phyloP scores from a whole-genome alignment of 2,329 filamentous ascomycete species.

The Cryphonectria japonica region DNA sequence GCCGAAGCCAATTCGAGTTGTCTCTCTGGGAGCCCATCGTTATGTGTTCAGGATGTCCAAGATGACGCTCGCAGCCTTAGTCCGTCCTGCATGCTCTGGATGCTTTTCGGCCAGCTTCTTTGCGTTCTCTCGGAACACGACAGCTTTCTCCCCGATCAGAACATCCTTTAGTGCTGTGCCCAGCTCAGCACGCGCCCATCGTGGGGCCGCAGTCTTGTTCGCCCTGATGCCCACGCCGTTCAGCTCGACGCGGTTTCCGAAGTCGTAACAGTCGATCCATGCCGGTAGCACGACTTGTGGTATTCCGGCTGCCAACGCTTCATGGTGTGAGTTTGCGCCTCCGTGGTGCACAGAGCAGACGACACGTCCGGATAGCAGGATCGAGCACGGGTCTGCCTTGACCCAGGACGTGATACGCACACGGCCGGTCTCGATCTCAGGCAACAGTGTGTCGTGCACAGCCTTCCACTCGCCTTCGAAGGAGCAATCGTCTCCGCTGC shows the following conservation, averaged over 20 bases:
- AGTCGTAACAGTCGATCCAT: slow-evolving; percentile 54
- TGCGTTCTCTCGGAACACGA: slow-evolving; percentile 22
- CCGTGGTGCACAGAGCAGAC: slow-evolving; percentile 46
- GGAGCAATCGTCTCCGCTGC: not conserved
- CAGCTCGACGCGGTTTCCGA: slow-evolving; percentile 47
- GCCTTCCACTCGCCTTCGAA: slow-evolving; percentile 16
- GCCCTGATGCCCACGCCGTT: slow-evolving; percentile 45
- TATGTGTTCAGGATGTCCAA: slow-evolving; percentile 7
- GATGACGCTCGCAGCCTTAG: slow-evolving; percentile 22
- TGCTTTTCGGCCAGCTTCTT: slow-evolving; percentile 22
- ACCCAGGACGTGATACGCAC: slow-evolving; percentile 43
- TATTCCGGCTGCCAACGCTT: slow-evolving; percentile 42
- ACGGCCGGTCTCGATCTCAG: slow-evolving; percentile 33
- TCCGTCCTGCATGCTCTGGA: slow-evolving; percentile 22
- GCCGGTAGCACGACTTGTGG: slow-evolving; percentile 50
- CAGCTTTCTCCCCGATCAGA: slow-evolving; percentile 21
- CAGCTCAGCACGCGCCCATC: slow-evolving; percentile 30
- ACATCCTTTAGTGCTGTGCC: slow-evolving; percentile 29
- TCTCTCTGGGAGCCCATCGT: not conserved
- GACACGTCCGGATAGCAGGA: slow-evolving; percentile 39
- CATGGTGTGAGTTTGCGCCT: slow-evolving; percentile 44
- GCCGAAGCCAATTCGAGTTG: not conserved
- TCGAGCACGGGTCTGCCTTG: slow-evolving; percentile 38
- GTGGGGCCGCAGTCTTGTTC: slow-evolving; percentile 31
- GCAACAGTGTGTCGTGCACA: slow-evolving; percentile 29